Base-by-base conservation (phyloP, 75 land plant species). In the Isoetes taiwanensis region DNA sequence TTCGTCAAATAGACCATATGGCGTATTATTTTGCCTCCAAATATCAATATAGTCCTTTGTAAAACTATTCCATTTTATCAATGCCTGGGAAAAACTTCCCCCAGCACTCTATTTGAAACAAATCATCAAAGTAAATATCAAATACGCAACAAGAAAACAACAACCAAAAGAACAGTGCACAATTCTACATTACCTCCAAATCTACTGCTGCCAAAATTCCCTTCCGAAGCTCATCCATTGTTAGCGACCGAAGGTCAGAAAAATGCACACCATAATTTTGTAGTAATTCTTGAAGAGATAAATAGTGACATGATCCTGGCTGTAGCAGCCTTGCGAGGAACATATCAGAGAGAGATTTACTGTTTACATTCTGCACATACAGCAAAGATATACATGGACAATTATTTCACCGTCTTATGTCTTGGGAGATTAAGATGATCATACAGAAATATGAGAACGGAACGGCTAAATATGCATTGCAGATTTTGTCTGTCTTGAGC, bases 251-350 rank as follows among this genome's bases (percentile, higher is more conserved):
- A 28, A 83, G 62, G 20, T 83, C 82, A 59, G 74, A 54, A 50
- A 77, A 55, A 46, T 70, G 76, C 16, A 63, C 76, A 14, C 65
- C 72, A 25, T 67, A 67, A 25, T 73, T 75, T 25, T 70, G 57
- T 31, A 91, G 32, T 19, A 78, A 82, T 57, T 70, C 62, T 59
- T 71, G 69, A 12, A 86, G 57, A 42, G 78, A 69, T 23, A 39
- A 50, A 60, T 55, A 70, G 35, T 80, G 79, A 37, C 62, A 57
- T 60, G 86, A 71, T 3, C 85, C 88, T 32, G 97, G 82, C 41
- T 78, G 80, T 62, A 91, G 69, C 32, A 91, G 57, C 58, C 88
- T 80, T 34, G 73, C 74, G 23, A 86, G 54, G 66, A 80, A 86
- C 56, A 86, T 52, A 21, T 70, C 64, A 23, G 97, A 82, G 11